Evolutionary conservation across 2,329 filamentous ascomycete species (phyloP), one percentile per base, ranked within the genome.

Genomic region (Aurifilum marmelostoma): DNA sequence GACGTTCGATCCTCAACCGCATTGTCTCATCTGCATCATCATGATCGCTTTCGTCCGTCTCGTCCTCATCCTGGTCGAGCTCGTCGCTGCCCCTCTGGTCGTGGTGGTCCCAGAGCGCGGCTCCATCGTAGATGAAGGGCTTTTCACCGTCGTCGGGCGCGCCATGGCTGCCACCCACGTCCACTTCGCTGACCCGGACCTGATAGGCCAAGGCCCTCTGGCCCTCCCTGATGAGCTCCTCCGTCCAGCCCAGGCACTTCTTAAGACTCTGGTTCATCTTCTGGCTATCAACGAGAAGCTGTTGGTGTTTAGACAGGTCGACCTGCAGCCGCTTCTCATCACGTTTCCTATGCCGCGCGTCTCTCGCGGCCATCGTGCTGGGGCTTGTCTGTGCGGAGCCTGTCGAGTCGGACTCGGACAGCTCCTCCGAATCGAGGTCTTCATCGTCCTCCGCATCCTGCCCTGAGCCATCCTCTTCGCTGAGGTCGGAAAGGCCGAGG

Each of bases 181-280:
- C 88, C 43, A 97, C 85, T 75, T 98, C 95, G 73, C 89, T 92
- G 11, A 92, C 87, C 39, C 87, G 87, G 34, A 97, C 92, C 69
- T 88, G 85, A 77, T 97, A 97, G 62, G 91, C 91, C 2, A 99
- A 85, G 0, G 96, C 96, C 76, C 93, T 95, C 76, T 90, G 92
- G 7, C 92, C 96, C 74, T 97, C 94, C 63, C 88, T 90, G 77
- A 99, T 97, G 59, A 99, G 85, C 72, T 92, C 90, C 76, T 99
- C 95, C 0, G 94, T 97, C 87, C 93, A 95, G 73, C 90, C 89
- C 43, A 97, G 85, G 78, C 96, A 99, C 62, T 93, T 87, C 78
- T 93, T 97, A 60, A 99, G 86, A 77, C 92, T 97, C 78, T 97
- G 92, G 77, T 97, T 98, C 84, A 98, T 94, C 81, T 94, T 97